phyloP scores from a whole-genome alignment of 2,329 filamentous ascomycete species.

The Albifimbria verrucaria region DNA sequence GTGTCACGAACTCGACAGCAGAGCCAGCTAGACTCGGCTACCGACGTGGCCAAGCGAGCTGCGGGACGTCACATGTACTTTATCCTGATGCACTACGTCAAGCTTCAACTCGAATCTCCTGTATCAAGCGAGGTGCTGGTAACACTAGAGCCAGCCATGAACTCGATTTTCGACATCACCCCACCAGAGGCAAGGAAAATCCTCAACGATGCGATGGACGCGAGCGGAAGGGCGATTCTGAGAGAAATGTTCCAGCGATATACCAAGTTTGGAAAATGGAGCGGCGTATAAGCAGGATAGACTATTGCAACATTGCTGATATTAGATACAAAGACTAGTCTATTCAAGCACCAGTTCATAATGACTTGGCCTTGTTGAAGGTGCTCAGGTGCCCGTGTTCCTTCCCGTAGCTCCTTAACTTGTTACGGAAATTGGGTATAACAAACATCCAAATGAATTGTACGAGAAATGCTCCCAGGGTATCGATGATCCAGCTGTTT shows the following conservation, averaged over 20 bases:
- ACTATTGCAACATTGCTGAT: slow-evolving; percentile 15
- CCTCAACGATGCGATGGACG: slow-evolving; percentile 58
- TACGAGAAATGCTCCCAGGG: slow-evolving; percentile 50
- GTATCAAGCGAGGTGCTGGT: slow-evolving; percentile 50
- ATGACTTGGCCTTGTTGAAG: slow-evolving; percentile 32
- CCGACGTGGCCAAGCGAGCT: slow-evolving; percentile 57
- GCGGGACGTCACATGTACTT: slow-evolving; percentile 61
- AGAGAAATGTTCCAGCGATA: slow-evolving; percentile 57
- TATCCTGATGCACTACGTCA: slow-evolving; percentile 57
- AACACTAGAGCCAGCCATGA: slow-evolving; percentile 55
- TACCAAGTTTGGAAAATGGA: slow-evolving; percentile 63
- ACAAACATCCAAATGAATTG: slow-evolving; percentile 57
- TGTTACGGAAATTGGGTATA: slow-evolving; percentile 51
- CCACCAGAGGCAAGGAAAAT: slow-evolving; percentile 51
- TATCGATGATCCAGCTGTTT: slow-evolving; percentile 60
- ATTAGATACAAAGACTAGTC: background rate
- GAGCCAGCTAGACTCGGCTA: slow-evolving; percentile 54
- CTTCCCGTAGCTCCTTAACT: slow-evolving; percentile 54
- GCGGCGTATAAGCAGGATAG: slow-evolving; percentile 41
- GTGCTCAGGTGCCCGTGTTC: slow-evolving; percentile 56
- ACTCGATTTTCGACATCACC: slow-evolving; percentile 57
- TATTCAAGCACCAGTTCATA: background rate
- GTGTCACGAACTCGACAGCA: slow-evolving; percentile 45
- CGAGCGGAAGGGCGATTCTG: slow-evolving; percentile 56
- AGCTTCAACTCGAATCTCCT: slow-evolving; percentile 55